Evolutionary conservation across 2,329 filamentous ascomycete species (phyloP).

Genomic region (Aspergillus hortae): DNA sequence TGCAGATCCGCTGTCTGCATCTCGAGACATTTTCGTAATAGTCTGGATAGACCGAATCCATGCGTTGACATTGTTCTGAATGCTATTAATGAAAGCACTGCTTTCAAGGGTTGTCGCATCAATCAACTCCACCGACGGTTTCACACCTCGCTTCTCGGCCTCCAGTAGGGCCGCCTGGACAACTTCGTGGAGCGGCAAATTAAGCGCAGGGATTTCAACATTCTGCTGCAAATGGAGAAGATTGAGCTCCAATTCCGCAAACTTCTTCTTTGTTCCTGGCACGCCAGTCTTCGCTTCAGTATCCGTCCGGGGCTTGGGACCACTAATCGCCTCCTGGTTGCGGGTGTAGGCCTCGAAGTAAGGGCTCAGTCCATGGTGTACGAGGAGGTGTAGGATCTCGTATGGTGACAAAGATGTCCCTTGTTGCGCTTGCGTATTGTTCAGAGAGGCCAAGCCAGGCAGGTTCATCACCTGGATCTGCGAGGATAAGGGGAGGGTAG

Average conservation of each 20-base stretch:
- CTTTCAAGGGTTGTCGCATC: slow-evolving; percentile 74
- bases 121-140: slow-evolving; percentile 75
- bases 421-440: slow-evolving; percentile 64
- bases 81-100: slow-evolving; percentile 85
- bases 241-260: slow-evolving; percentile 89
- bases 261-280: slow-evolving; percentile 93
- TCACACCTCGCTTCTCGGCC: slow-evolving; percentile 62
- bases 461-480: slow-evolving; percentile 94
- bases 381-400: slow-evolving; percentile 85
- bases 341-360: slow-evolving; percentile 98
- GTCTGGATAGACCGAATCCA: slow-evolving; percentile 99
- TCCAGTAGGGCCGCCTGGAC: slow-evolving; percentile 83
- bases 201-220: slow-evolving; percentile 91
- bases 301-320: slow-evolving; percentile 70
- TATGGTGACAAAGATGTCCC: slow-evolving; percentile 75
- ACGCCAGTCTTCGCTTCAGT: slow-evolving; percentile 91
- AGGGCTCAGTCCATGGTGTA: slow-evolving; percentile 86
- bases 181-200: slow-evolving; percentile 80
- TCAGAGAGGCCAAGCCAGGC: slow-evolving; percentile 72
- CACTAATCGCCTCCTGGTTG: slow-evolving; percentile 65
- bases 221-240: slow-evolving; percentile 93
- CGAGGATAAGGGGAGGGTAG: slow-evolving; percentile 72
- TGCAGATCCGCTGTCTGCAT: slow-evolving; percentile 73
- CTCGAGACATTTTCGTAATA: slow-evolving; percentile 90
- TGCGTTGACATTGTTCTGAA: slow-evolving; percentile 89